Percentiles rank a stretch among this genome's conserved stretches.
Evolutionary conservation across 225 moss, liverwort and hornwort genomes (phyloP).

Genomic region (Straminergon stramineum): DNA sequence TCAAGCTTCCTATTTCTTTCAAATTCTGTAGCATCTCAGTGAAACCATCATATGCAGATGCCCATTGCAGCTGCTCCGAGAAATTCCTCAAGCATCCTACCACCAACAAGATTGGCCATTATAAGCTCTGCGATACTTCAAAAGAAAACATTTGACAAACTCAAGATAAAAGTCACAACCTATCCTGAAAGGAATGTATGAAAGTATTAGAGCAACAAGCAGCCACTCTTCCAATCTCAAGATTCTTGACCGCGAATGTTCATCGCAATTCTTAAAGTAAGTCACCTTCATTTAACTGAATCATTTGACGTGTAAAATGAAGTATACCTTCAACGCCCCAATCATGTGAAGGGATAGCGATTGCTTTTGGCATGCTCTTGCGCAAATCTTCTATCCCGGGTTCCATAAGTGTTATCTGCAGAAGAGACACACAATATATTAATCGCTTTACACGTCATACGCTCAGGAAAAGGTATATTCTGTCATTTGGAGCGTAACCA

Average conservation of each 20-base stretch:
- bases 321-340: conserved; percentile 89
- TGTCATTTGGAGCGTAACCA: not conserved
- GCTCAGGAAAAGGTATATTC: not conserved
- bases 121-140: not conserved
- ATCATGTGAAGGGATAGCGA: conserved; percentile 89
- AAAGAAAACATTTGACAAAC: not conserved
- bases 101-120: not conserved
- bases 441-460: not conserved
- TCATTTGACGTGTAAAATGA: not conserved
- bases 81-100: conserved; percentile 94
- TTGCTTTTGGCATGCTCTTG: conserved; percentile 69
- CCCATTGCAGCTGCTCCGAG: conserved; percentile 95
- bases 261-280: not conserved
- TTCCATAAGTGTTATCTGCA: conserved; percentile 69
- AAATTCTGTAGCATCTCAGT: conserved; percentile 63
- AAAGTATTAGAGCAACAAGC: not conserved
- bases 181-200: not conserved
- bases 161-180: not conserved
- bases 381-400: conserved; percentile 74
- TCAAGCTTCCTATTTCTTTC: conserved; percentile 93
- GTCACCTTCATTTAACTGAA: not conserved
- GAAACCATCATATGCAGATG: conserved; percentile 68
- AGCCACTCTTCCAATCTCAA: not conserved
- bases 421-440: not conserved
- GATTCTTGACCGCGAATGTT: not conserved